Evolutionary conservation across 768 basidiomycete species (phyloP).

Genomic region (Pholiota molesta): DNA sequence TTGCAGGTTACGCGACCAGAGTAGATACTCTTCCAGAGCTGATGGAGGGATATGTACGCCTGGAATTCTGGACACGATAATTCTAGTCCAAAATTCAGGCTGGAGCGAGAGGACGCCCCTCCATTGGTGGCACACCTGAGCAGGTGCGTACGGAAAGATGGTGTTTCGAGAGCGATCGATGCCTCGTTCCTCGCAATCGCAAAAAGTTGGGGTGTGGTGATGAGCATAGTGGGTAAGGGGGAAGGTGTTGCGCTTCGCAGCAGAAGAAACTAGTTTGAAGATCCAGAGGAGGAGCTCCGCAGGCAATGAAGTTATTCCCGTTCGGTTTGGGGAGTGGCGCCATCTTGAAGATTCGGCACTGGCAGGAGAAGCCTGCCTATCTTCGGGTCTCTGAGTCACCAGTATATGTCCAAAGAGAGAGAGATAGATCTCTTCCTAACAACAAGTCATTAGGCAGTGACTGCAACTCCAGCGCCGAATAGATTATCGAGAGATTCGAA

Average conservation of each 20-base stretch:
- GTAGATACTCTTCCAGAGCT: not conserved
- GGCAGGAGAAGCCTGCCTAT: not conserved
- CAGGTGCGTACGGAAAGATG: slow-evolving; percentile 8
- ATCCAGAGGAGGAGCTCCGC: slow-evolving; percentile 11
- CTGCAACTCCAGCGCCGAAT: not conserved
- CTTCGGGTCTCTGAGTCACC: not conserved
- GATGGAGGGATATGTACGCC: slow-evolving; percentile 2
- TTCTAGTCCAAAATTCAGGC: slow-evolving; percentile 10
- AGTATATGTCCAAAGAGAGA: slow-evolving; percentile 7
- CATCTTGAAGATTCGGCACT: not conserved
- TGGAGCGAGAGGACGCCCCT: not conserved
- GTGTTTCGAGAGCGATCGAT: not conserved
- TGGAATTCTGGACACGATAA: not conserved
- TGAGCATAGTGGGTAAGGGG: not conserved
- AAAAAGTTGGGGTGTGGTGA: not conserved
- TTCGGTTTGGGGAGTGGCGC: not conserved
- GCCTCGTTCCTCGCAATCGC: slow-evolving; percentile 1
- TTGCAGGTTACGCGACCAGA: slow-evolving; percentile 5
- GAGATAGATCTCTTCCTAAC: not conserved
- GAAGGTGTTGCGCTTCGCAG: not conserved
- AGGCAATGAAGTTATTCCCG: slow-evolving; percentile 3
- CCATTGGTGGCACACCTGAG: slow-evolving; percentile 10
- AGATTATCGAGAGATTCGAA: not conserved
- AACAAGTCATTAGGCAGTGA: not conserved
- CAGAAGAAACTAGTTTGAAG: not conserved